Conservation (phyloP, 2,329 filamentous ascomycete species). For the Arthroderma sp. region DNA sequence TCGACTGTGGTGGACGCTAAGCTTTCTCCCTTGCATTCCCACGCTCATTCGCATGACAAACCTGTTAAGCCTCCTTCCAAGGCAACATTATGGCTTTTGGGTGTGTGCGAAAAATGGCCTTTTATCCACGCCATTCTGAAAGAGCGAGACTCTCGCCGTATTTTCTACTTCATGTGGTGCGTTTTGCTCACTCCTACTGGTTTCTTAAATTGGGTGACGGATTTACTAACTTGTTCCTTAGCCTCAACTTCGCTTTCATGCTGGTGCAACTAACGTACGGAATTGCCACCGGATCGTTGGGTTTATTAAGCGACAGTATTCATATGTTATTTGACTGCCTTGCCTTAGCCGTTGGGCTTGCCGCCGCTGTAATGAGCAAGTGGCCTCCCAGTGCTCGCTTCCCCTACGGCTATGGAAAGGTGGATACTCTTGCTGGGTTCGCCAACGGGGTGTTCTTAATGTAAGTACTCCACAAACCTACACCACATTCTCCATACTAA, state of each 20-base stretch:
- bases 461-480: constrained; percentile 34
- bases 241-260: constrained; percentile 93
- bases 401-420: constrained; percentile 91
- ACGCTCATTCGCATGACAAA: constrained; percentile 18
- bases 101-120: constrained; percentile 55
- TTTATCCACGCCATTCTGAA: constrained; percentile 73
- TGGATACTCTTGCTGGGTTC: constrained; percentile 91
- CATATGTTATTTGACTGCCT: constrained; percentile 99
- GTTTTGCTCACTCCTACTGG: constrained; percentile 17
- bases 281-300: constrained; percentile 81
- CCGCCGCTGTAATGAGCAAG: constrained; percentile 89
- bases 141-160: constrained; percentile 84
- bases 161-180: constrained; percentile 93
- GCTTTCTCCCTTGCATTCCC: not conserved
- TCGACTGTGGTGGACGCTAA: constrained; percentile 1
- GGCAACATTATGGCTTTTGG: constrained; percentile 61
- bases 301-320: constrained; percentile 91
- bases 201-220: not conserved
- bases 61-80: constrained; percentile 43
- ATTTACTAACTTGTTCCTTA: constrained; percentile 27
- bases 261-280: constrained; percentile 87
- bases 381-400: constrained; percentile 84
- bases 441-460: constrained; percentile 92
- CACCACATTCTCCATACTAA: not conserved
- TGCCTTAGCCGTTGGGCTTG: constrained; percentile 75